phyloP scores from a whole-genome alignment of 2,329 filamentous ascomycete genomes.

The Didymella segeticola region DNA sequence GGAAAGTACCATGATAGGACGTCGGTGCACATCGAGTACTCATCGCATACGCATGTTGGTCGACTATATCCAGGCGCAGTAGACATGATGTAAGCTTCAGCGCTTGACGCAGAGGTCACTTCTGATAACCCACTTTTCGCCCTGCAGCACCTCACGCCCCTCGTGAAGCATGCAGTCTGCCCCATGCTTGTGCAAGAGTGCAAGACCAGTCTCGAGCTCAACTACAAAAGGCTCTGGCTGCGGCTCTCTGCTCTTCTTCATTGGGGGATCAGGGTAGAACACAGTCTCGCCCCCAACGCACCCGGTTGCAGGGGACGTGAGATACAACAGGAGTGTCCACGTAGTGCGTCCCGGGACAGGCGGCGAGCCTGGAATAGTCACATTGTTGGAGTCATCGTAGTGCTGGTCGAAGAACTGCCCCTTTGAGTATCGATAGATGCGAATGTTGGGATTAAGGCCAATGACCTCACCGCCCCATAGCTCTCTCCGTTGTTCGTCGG shows the following conservation, averaged over 20 bases:
- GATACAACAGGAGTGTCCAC: conserved; percentile 89
- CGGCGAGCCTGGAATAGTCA: conserved; percentile 60
- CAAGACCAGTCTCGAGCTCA: conserved; percentile 80
- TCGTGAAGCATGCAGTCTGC: conserved; percentile 90
- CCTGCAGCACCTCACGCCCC: conserved; percentile 76
- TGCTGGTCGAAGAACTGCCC: conserved; percentile 94
- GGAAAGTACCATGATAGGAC: not conserved
- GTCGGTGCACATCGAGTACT: not conserved
- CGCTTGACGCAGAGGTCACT: conserved; percentile 77
- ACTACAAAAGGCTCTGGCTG: conserved; percentile 71
- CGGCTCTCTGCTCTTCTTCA: conserved; percentile 48
- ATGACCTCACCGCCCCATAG: conserved; percentile 81
- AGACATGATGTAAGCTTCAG: conserved; percentile 35
- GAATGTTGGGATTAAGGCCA: conserved; percentile 87
- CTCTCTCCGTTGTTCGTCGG: conserved; percentile 41
- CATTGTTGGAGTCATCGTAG: conserved; percentile 85
- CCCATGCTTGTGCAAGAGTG: conserved; percentile 86
- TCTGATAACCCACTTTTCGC: conserved; percentile 90
- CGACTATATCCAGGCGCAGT: not conserved
- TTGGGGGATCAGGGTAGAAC: conserved; percentile 73
- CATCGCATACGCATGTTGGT: not conserved
- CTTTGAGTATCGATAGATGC: conserved; percentile 84
- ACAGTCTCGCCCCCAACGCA: conserved; percentile 89
- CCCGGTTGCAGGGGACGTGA: conserved; percentile 76
- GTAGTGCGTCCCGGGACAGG: conserved; percentile 72